These are phyloP conservation scores for Rehmannia glutinosa DNA, from an alignment of 257 asterid genomes.

Conservation along the genomic window DNA sequence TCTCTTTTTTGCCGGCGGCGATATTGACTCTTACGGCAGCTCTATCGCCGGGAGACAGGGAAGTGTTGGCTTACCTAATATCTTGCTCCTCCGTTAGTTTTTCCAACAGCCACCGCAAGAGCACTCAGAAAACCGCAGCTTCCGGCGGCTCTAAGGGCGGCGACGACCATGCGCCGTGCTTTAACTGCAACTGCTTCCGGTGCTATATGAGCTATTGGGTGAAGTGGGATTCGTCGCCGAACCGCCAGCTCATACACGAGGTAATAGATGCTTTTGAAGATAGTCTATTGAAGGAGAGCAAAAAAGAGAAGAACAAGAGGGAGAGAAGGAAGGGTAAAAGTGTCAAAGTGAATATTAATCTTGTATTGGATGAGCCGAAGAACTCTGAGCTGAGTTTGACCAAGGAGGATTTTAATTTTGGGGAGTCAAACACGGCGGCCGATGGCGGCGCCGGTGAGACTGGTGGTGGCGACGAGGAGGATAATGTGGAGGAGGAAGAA, in stretches of 20 bases:
- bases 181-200: conserved; percentile 63
- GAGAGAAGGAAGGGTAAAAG: conserved; percentile 42
- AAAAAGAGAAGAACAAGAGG: conserved; percentile 30
- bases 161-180: conserved; percentile 52
- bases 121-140: conserved; percentile 13
- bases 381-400: conserved; percentile 30
- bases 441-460: conserved; percentile 19
- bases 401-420: conserved; percentile 19
- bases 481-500: conserved; percentile 29
- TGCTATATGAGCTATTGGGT: conserved; percentile 75
- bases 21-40: conserved; percentile 47
- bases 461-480: conserved; percentile 21
- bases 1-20: conserved; percentile 57
- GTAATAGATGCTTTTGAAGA: conserved; percentile 66
- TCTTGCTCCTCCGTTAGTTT: conserved; percentile 43
- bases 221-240: conserved; percentile 71
- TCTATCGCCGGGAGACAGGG: conserved; percentile 49
- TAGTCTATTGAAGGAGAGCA: conserved; percentile 32
- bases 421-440: conserved; percentile 22
- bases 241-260: conserved; percentile 68
- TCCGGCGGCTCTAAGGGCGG: conserved; percentile 27
- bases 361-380: conserved; percentile 23
- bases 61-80: conserved; percentile 61
- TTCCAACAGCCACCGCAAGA: conserved; percentile 21
- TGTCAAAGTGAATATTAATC: conserved; percentile 11